Conservation (phyloP, 441 rosid genomes). For the Gossypium schwendimanii region DNA sequence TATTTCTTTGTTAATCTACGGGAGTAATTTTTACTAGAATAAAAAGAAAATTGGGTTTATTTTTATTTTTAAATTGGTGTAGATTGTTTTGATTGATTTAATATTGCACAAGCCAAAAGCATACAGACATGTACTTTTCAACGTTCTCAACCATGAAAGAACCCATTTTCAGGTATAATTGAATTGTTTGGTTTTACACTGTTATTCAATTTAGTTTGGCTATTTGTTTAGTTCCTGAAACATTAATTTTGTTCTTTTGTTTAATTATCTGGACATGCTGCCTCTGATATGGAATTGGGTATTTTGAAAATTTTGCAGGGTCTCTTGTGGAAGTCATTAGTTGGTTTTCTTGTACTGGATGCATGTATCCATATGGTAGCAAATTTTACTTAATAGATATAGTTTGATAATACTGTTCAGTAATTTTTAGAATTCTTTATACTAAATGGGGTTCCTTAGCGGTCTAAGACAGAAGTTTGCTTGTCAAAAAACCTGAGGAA, state of each 20-base stretch:
- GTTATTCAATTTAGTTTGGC: background rate
- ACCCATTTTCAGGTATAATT: slow-evolving; percentile 41
- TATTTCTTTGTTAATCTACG: background rate
- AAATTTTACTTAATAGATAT: slow-evolving; percentile 3
- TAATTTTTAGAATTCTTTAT: slow-evolving; percentile 7
- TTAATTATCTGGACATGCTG: background rate
- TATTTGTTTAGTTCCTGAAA: background rate
- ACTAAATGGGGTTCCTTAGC: slow-evolving; percentile 30
- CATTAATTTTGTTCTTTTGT: background rate
- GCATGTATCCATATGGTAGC: slow-evolving; percentile 55
- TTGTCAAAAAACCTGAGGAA: slow-evolving; percentile 36
- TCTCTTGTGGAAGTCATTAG: slow-evolving; percentile 54
- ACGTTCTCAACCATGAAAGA: slow-evolving; percentile 45
- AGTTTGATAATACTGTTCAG: background rate
- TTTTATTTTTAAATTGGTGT: background rate
- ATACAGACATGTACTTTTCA: slow-evolving; percentile 65
- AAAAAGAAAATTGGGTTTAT: background rate
- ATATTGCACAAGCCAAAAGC: slow-evolving; percentile 73
- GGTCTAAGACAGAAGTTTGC: slow-evolving; percentile 48
- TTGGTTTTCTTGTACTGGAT: slow-evolving; percentile 58
- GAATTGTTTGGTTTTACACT: background rate
- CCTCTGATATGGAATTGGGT: slow-evolving; percentile 9
- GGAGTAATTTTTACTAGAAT: background rate
- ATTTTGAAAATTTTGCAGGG: slow-evolving; percentile 37
- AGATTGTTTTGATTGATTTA: slow-evolving; percentile 80